Base-by-base conservation (phyloP, 345 rosid genomes). In the Aquilaria yunnanensis region DNA sequence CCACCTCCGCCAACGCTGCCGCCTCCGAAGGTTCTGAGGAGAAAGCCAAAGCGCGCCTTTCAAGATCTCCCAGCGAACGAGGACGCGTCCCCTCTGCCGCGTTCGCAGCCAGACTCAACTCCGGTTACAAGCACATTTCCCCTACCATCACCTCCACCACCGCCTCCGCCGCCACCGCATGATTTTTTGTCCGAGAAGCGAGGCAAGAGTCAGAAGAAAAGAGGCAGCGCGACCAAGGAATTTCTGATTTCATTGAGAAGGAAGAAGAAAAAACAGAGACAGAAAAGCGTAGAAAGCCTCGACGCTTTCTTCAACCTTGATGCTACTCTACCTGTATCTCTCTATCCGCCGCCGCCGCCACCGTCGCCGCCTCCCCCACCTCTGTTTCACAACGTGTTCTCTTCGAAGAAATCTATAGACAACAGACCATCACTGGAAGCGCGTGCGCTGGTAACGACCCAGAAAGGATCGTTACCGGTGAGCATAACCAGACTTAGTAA, bases 271-370 rank as follows among this genome's bases (percentile, higher is more conserved):
- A 81, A 81, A 60, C 96, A 78, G 57, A 67, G 96, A 55, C 95
- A 92, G 75, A 85, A 79, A 71, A 92, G 98, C 72, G 80, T 83
- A 30, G 98, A 92, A 64, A 85, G 84, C 59, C 89, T 92, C 10
- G 96, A 80, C 32, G 60, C 71, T 64, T 81, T 92, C 62, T 81
- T 92, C 64, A 63, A 76, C 51, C 76, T 74, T 10, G 67, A 75
- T 56, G 45, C 78, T 6, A 30, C 59, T 33, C 64, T 34, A 31
- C 68, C 62, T 65, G 23, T 29, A 14, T 56, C 74, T 54, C 13
- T 46, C 6, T 64, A 64, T 51, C 78, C 74, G 0, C 56, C 76
- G 2, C 54, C 66, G 2, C 54, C 80, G 3, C 74, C 68, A 2
- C 85, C 83, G 0, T 86, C 81, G 1, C 82, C 85, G 0, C 81